phyloP scores from a whole-genome alignment of 2,329 filamentous ascomycete species.

The Diaporthe longicolla region DNA sequence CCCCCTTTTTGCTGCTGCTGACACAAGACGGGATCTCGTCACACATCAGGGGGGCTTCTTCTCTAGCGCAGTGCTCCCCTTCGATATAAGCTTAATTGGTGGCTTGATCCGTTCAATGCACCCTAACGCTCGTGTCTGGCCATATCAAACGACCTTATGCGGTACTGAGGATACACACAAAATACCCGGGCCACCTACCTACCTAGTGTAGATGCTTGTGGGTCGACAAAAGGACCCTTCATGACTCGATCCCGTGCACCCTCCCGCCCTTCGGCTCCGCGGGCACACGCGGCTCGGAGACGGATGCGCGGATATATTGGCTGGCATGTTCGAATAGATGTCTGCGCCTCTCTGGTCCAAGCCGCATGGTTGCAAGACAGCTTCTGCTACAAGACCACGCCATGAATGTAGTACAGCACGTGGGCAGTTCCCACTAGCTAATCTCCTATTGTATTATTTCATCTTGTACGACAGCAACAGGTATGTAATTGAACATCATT shows the following conservation, averaged over 20 bases:
- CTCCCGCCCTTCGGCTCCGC: neutral
- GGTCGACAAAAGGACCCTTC: conserved; percentile 10
- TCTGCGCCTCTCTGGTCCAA: too few species aligned
- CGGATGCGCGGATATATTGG: neutral
- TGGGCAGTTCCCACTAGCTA: too few species aligned
- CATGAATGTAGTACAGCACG: too few species aligned
- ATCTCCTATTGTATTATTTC: too few species aligned
- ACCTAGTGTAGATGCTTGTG: neutral
- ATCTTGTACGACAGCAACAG: too few species aligned
- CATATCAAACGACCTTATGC: neutral
- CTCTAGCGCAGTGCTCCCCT: neutral
- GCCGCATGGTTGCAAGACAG: too few species aligned
- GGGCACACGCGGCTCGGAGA: neutral
- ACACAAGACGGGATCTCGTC: neutral
- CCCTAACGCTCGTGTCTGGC: neutral
- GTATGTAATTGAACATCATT: too few species aligned
- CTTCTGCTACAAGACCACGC: too few species aligned
- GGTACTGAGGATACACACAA: neutral
- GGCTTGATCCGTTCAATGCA: conserved; percentile 13
- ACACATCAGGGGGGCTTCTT: too few species aligned
- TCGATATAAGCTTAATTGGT: conserved; percentile 24
- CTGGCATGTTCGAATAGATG: neutral
- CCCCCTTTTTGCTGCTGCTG: neutral
- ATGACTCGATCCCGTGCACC: conserved; percentile 2
- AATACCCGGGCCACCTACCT: neutral